These are phyloP conservation scores for Acer campestre DNA, from an alignment of 345 rosid species.

Conservation along the genomic window DNA sequence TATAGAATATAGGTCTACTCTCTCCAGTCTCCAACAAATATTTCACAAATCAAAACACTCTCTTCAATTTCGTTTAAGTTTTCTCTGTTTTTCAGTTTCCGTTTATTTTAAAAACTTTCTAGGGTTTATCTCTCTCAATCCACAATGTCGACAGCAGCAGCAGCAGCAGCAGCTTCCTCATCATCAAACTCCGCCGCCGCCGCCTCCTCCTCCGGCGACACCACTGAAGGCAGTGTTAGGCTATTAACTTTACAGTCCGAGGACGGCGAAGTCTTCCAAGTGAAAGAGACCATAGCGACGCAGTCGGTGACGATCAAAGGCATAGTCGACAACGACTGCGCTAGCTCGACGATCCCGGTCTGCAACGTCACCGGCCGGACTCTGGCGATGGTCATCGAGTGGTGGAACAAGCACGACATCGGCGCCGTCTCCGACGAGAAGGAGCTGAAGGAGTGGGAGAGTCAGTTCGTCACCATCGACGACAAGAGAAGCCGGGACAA, in stretches of 20 bases:
- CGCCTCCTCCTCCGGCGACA: not conserved
- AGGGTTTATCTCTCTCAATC: not conserved
- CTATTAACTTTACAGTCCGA: not conserved
- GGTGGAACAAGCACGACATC: not conserved
- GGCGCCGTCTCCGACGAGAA: not conserved
- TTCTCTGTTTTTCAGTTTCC: too few relatives aligned
- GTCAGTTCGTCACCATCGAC: not conserved
- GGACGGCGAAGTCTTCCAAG: not conserved
- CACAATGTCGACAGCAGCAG: not conserved
- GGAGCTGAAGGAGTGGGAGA: conserved; percentile 1
- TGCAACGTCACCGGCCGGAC: not conserved
- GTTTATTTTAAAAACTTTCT: too few relatives aligned
- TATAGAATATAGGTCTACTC: too few relatives aligned
- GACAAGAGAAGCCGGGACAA: not conserved
- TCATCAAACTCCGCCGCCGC: not conserved
- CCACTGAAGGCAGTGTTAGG: not conserved
- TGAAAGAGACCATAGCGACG: not conserved
- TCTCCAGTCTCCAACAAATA: too few relatives aligned
- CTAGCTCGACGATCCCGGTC: not conserved
- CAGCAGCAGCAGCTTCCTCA: not conserved
- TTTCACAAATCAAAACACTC: too few relatives aligned
- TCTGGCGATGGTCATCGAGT: not conserved
- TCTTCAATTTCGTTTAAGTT: too few relatives aligned
- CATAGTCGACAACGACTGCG: not conserved
- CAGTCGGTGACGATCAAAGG: not conserved